Percentiles rank a stretch among this genome's conserved stretches.
phyloP scores from a whole-genome alignment of 192 early-diverging fungal genomes.

The Coemansia sp. region DNA sequence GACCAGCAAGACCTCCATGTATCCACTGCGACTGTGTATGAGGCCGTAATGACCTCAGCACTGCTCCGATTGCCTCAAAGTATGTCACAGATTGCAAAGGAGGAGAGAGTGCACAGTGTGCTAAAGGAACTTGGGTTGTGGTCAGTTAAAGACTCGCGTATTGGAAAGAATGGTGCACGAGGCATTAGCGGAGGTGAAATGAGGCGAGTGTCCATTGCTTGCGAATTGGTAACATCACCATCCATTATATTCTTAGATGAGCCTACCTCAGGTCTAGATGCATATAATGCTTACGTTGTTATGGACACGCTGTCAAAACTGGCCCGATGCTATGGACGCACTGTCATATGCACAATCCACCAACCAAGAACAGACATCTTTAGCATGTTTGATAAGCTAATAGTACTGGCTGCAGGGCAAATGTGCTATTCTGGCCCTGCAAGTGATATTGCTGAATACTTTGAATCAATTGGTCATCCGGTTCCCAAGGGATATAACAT shows the following conservation, averaged over 20 bases:
- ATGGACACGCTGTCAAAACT: slow-evolving; percentile 69
- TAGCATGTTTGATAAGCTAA: slow-evolving; percentile 83
- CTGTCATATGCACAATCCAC: slow-evolving; percentile 90
- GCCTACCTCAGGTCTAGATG: slow-evolving; percentile 81
- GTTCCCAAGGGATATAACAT: slow-evolving; percentile 89
- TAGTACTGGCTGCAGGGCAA: slow-evolving; percentile 79
- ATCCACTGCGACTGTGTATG: slow-evolving; percentile 82
- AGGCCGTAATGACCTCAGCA: slow-evolving; percentile 86
- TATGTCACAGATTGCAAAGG: slow-evolving; percentile 58
- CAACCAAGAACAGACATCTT: slow-evolving; percentile 92
- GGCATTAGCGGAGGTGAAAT: slow-evolving; percentile 93
- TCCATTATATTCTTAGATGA: slow-evolving; percentile 87
- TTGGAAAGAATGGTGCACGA: slow-evolving; percentile 68
- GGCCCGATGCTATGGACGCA: slow-evolving; percentile 54
- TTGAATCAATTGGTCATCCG: slow-evolving; percentile 70
- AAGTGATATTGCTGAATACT: slow-evolving; percentile 59
- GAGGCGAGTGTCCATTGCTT: slow-evolving; percentile 89
- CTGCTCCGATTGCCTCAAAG: slow-evolving; percentile 70
- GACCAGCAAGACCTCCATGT: slow-evolving; percentile 90
- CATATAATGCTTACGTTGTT: slow-evolving; percentile 91
- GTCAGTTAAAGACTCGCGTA: slow-evolving; percentile 75
- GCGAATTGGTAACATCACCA: slow-evolving; percentile 88
- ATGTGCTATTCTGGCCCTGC: slow-evolving; percentile 85
- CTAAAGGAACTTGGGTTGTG: slow-evolving; percentile 82
- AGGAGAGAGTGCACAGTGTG: slow-evolving; percentile 67